Conservation (phyloP, 164 flowering plant genomes). For the Aristolochia fimbriata region DNA sequence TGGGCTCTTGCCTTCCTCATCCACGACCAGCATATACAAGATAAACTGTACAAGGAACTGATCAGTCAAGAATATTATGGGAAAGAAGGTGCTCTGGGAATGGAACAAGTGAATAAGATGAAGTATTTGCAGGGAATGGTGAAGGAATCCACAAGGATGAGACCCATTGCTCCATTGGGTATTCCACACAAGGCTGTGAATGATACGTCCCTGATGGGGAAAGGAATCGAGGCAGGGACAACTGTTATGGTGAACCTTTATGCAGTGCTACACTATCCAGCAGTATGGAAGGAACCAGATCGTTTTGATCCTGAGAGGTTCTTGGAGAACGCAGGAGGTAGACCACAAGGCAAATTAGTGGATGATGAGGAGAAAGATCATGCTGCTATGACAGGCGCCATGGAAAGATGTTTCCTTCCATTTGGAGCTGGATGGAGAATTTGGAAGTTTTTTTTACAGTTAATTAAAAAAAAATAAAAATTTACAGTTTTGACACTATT, state of each 20-base stretch:
- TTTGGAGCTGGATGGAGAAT: slow-evolving; percentile 16
- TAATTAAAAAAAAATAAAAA: too few species aligned
- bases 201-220: slow-evolving; percentile 14
- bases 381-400: too few species aligned
- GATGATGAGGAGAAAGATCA: not conserved
- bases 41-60: slow-evolving; percentile 8
- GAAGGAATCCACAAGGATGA: slow-evolving; percentile 12
- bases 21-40: slow-evolving; percentile 1
- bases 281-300: slow-evolving; percentile 9
- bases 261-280: slow-evolving; percentile 8
- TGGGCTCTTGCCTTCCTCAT: too few species aligned
- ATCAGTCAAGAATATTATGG: not conserved
- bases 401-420: slow-evolving; percentile 11
- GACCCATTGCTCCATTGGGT: slow-evolving; percentile 9
- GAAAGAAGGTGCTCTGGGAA: too few species aligned
- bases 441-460: too few species aligned
- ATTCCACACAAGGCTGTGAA: too few species aligned
- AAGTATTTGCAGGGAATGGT: slow-evolving; percentile 10
- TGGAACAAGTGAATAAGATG: too few species aligned
- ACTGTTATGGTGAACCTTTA: slow-evolving; percentile 14
- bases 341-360: not conserved
- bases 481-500: too few species aligned
- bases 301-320: slow-evolving; percentile 16
- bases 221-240: slow-evolving; percentile 8
- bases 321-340: not conserved